These are phyloP conservation scores for Chytridiales sp. DNA, from an alignment of 371 early-diverging fungal species.

Conservation along the genomic window DNA sequence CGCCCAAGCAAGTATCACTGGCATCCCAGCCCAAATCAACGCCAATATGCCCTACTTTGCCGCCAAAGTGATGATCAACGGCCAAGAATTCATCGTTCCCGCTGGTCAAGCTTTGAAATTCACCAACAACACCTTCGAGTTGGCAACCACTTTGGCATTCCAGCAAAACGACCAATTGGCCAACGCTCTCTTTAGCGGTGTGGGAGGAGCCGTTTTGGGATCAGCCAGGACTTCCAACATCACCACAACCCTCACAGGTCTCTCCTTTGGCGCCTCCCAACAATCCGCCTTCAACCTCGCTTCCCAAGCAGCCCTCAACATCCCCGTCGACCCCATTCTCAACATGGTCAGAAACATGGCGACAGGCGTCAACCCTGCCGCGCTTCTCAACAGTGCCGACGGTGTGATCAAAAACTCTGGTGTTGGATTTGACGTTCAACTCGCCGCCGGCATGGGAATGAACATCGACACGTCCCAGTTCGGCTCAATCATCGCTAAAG, in stretches of 20 bases:
- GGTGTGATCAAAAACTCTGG: background rate
- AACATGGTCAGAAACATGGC: too few species aligned
- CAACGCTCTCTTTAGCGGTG: background rate
- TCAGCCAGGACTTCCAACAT: slow-evolving; percentile 2
- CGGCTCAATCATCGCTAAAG: too few species aligned
- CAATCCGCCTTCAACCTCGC: slow-evolving; percentile 2
- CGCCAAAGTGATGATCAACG: slow-evolving; percentile 14
- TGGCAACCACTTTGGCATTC: slow-evolving; percentile 4
- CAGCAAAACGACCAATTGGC: slow-evolving; percentile 12
- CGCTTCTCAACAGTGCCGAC: background rate
- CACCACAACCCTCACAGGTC: background rate
- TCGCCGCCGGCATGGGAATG: too few species aligned
- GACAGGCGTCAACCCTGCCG: background rate
- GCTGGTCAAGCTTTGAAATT: slow-evolving; percentile 12
- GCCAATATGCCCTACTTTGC: slow-evolving; percentile 17
- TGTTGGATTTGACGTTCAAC: background rate
- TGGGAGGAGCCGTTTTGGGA: slow-evolving; percentile 1
- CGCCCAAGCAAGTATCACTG: background rate
- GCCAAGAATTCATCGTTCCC: slow-evolving; percentile 18
- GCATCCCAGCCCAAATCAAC: slow-evolving; percentile 11
- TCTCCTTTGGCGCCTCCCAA: slow-evolving; percentile 14
- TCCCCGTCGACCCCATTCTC: background rate
- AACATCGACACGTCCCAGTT: too few species aligned
- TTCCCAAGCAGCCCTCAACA: background rate
- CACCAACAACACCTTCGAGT: slow-evolving; percentile 1